phyloP scores from a whole-genome alignment of 2,329 filamentous ascomycete species.

The Sclerotinia sclerotiorum region DNA sequence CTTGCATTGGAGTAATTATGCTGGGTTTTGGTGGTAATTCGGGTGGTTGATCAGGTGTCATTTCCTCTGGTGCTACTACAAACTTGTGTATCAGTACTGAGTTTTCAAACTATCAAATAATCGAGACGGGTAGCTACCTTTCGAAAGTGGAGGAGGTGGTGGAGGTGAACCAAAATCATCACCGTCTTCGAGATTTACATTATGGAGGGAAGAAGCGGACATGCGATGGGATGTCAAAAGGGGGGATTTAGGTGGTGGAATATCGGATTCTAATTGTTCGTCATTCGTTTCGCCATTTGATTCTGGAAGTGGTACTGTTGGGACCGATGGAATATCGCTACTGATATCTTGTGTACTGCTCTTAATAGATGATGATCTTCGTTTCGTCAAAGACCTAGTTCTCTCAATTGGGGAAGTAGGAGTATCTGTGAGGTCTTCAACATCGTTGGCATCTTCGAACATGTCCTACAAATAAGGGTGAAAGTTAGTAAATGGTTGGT shows the following conservation, averaged over 20 bases:
- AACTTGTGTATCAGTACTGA: constrained; percentile 15
- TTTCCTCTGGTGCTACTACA: constrained; percentile 32
- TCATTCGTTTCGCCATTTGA: constrained; percentile 37
- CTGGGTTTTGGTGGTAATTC: constrained; percentile 34
- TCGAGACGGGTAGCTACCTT: constrained; percentile 13
- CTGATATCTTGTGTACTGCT: constrained; percentile 36
- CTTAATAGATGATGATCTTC: constrained; percentile 41
- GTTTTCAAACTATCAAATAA: not conserved
- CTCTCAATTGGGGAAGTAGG: constrained; percentile 30
- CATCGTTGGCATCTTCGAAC: constrained; percentile 81
- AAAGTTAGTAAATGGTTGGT: constrained; percentile 25
- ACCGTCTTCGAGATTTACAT: constrained; percentile 59
- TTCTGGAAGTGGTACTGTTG: constrained; percentile 32
- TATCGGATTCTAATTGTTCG: constrained; percentile 34
- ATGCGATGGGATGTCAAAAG: constrained; percentile 49
- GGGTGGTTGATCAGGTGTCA: constrained; percentile 36
- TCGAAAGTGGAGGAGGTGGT: constrained; percentile 23
- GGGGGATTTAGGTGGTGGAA: constrained; percentile 49
- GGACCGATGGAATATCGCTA: constrained; percentile 33
- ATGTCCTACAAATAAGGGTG: constrained; percentile 55
- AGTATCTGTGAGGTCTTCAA: constrained; percentile 30
- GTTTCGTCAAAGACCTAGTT: constrained; percentile 44
- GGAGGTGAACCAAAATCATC: constrained; percentile 24
- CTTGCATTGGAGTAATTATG: constrained; percentile 54
- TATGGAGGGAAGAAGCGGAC: constrained; percentile 59